Evolutionary conservation across 495 filamentous ascomycete species (phyloP), one percentile per base, ranked within the genome.

Genomic region (Talaromyces trachyspermus): DNA sequence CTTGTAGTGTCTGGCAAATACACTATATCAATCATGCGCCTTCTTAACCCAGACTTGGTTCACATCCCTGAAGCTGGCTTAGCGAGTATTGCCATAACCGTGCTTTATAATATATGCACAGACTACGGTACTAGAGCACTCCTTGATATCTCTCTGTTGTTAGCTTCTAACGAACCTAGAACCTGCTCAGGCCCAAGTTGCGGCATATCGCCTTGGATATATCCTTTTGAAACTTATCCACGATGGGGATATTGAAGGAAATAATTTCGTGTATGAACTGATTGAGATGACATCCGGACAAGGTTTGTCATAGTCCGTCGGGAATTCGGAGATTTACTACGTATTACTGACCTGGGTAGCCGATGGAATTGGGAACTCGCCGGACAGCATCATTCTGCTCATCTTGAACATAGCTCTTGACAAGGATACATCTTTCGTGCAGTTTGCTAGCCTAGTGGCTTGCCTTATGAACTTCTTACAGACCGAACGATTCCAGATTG

Each of bases 51-150:
- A 2, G 69, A 78, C 2, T 59, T 76, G 5, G 50, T 80, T 9
- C 60, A 73, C 23, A 72, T n/a, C n/a, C n/a, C n/a, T n/a, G n/a
- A n/a, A n/a, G n/a, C n/a, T n/a, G n/a, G n/a, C n/a, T n/a, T n/a
- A n/a, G n/a, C n/a, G n/a, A n/a, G n/a, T n/a, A n/a, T 88, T 33
- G 76, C 76, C 12, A 71, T 86, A 40, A 77, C 80, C 44, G 85
- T 88, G 35, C 61, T 89, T 15, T 83, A 76, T 58, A 92, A 92
- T 51, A 74, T 88, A 46, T 81, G 81, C 54, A 71, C 86, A 47
- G 86, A 89, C 54, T 87, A 78, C 59, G 80, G 86, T 89, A 65
- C 43, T 48, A 32, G n/a, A n/a, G n/a, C n/a, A 18, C 5, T 18
- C 6, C 12, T 18, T 40, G 18, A 30, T 20, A 12, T 40, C 15